Conservation (phyloP, 192 early-diverging fungal species). For the Glomus cerebriforme region DNA sequence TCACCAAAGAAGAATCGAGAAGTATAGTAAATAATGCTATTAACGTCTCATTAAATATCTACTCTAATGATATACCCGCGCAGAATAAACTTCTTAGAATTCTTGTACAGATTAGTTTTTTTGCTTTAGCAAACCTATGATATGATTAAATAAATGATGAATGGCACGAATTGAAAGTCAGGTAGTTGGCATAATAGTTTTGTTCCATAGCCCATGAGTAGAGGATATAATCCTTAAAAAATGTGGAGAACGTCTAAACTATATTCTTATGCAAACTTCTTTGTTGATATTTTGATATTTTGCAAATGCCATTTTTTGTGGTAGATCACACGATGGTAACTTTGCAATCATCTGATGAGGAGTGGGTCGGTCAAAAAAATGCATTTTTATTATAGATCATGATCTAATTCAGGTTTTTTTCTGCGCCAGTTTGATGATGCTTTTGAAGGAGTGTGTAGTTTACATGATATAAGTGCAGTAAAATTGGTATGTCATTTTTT, state of each 20-base stretch:
- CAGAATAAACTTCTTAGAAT: conserved; percentile 2
- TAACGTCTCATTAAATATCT: not conserved
- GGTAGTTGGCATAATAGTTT: conserved; percentile 1
- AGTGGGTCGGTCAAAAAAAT: too few species aligned
- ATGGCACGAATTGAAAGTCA: not conserved
- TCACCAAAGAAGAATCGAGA: not conserved
- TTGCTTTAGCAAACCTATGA: not conserved
- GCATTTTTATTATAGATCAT: too few species aligned
- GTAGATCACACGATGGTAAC: not conserved
- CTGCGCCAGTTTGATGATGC: too few species aligned
- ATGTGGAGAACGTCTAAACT: not conserved
- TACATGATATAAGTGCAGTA: too few species aligned
- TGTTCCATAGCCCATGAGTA: not conserved
- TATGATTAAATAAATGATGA: not conserved
- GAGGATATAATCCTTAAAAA: not conserved
- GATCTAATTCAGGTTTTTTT: too few species aligned
- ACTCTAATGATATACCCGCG: not conserved
- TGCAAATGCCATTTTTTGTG: not conserved
- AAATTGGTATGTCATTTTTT: too few species aligned
- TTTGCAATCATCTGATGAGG: not conserved
- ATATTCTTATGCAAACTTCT: not conserved
- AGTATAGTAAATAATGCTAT: conserved; percentile 11
- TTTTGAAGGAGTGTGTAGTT: too few species aligned
- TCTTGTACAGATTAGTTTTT: not conserved
- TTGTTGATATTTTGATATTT: conserved; percentile 7